Evolutionary conservation across 306 rosid species (phyloP), one percentile per base, ranked within the genome.

Genomic region (Trifolium dubium): DNA sequence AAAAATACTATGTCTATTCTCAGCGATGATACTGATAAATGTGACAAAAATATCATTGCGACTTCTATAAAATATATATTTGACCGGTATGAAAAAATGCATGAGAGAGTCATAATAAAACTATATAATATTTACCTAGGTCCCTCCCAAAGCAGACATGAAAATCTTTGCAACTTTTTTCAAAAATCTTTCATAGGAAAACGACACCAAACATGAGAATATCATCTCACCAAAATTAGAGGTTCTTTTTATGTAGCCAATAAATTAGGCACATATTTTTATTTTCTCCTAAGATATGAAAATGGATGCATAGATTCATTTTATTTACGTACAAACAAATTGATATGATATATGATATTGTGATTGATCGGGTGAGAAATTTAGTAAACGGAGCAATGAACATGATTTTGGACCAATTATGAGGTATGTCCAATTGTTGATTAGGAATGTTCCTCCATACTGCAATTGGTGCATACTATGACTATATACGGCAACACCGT

Each of bases 401-500:
- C 30, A 60, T 8, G 61, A 43, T 35, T 62, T 62, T 53, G 67
- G 37, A 66, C 3, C 41, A 62, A 77, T 73, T 51, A 77, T 44
- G 85, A 73, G 64, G 77, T 59, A 73, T 59, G 65, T 59, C 0
- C 10, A 59, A 34, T 31, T 73, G 77, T 69, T 55, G 17, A 47
- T 44, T 72, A 40, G 69, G 82, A 82, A 82, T 82, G 85, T 77
- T 82, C 83, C 74, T 74, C 86, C 86, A 82, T 74, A 64, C 80
- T 69, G 69, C 50, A 72, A 44, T 10, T 29, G 35, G 17, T 64
- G 54, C 60, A 62, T 17, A 23, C 10, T 64, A 15, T 71, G 40
- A 41, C 56, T 72, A 58, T 30, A 67, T 55, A 43, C 50, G 73
- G 49, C 28, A 64, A 18, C 82, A 72, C 78, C 83, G 83, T 28